These are phyloP conservation scores for Peronospora farinosa DNA, from an alignment of 352 stramenopile species.

Conservation along the genomic window DNA sequence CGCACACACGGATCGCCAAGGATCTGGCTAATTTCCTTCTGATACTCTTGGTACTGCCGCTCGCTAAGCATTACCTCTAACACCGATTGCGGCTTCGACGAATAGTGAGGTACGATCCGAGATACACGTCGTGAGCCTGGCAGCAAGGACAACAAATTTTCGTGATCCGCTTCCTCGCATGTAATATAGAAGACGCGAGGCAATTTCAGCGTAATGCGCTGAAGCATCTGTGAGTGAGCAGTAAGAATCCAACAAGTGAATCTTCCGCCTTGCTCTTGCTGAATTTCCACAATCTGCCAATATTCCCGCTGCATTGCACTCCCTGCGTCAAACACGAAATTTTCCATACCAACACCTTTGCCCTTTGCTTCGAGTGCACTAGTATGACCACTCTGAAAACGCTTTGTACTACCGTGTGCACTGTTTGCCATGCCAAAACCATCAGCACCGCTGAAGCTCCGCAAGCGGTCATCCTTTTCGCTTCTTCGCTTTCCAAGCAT, in stretches of 20 bases:
- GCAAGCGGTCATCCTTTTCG: constrained; percentile 46
- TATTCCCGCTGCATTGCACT: constrained; percentile 52
- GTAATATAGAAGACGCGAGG: constrained; percentile 63
- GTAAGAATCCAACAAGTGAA: constrained; percentile 96
- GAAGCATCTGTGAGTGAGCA: constrained; percentile 56
- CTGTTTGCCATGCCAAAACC: constrained; percentile 30
- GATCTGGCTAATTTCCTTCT: constrained; percentile 75
- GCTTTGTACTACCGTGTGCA: constrained; percentile 28
- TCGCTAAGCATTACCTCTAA: constrained; percentile 68
- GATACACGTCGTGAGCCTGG: constrained; percentile 47
- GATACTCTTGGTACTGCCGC: constrained; percentile 60
- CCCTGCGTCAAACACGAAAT: constrained; percentile 65
- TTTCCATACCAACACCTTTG: constrained; percentile 67
- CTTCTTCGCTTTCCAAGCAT: constrained; percentile 53
- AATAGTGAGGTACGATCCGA: constrained; percentile 49
- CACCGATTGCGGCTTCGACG: constrained; percentile 50
- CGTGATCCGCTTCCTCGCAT: constrained; percentile 64
- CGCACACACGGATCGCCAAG: constrained; percentile 73
- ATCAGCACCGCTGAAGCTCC: constrained; percentile 20
- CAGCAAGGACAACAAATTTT: constrained; percentile 60
- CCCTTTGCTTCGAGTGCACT: constrained; percentile 16
- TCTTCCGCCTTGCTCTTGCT: constrained; percentile 69
- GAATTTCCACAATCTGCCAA: constrained; percentile 81
- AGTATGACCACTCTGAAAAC: constrained; percentile 28
- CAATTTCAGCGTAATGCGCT: constrained; percentile 68